Evolutionary conservation across 1,139 yeast species (phyloP).

Genomic region (Pneumocystis carinii): DNA sequence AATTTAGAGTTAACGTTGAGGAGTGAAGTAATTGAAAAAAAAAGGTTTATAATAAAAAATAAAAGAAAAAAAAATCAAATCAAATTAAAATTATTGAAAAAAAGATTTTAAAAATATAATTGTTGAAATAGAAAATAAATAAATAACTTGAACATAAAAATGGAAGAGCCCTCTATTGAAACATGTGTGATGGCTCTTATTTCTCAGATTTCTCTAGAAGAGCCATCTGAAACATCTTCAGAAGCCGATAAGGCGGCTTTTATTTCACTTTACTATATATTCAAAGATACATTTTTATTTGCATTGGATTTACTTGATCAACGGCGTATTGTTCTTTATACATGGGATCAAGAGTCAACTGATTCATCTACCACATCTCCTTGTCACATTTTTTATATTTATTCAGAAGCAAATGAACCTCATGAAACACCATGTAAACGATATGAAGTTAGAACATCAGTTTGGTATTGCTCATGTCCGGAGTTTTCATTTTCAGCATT

Average conservation of each 20-base stretch:
- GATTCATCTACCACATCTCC: background rate
- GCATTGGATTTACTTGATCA: constrained; percentile 1
- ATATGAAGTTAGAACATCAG: constrained; percentile 6
- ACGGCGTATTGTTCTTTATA: background rate
- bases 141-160: background rate
- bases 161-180: background rate
- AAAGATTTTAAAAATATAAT: no score
- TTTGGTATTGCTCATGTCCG: constrained; percentile 9
- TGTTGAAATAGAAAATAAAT: background rate
- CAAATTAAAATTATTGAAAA: no score
- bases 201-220: background rate
- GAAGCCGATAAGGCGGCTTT: background rate
- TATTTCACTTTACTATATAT: background rate
- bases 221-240: background rate
- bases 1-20: no score
- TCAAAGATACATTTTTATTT: background rate
- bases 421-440: background rate
- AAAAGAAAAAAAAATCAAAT: no score
- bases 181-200: background rate
- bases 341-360: background rate
- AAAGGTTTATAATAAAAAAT: no score
- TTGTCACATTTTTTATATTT: background rate
- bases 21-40: no score
- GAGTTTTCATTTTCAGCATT: constrained; percentile 4
- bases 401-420: background rate